These are phyloP conservation scores for Albugo candida DNA, from an alignment of 352 stramenopile species.

Conservation along the genomic window DNA sequence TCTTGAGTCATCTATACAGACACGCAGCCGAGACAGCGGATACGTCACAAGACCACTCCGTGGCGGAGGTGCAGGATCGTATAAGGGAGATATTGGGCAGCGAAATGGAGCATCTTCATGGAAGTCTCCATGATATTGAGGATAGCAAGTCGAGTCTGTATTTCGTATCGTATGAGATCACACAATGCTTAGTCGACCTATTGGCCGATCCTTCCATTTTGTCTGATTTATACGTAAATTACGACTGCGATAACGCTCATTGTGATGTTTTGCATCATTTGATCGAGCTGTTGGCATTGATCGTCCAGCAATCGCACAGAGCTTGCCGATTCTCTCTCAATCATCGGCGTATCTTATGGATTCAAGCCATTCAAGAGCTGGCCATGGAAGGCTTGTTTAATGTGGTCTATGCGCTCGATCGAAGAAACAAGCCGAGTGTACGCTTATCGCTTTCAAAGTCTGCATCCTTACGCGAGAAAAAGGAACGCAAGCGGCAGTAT, in stretches of 20 bases:
- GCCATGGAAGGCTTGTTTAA: slow-evolving; percentile 55
- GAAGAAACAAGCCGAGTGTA: slow-evolving; percentile 6
- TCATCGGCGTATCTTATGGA: slow-evolving; percentile 48
- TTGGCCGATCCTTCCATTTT: slow-evolving; percentile 88
- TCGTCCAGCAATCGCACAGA: slow-evolving; percentile 32
- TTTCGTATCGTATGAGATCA: slow-evolving; percentile 46
- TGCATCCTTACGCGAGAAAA: slow-evolving; percentile 22
- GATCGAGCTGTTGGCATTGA: slow-evolving; percentile 86
- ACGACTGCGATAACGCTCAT: slow-evolving; percentile 96
- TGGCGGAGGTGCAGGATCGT: too few relatives aligned
- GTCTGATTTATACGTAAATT: slow-evolving; percentile 96
- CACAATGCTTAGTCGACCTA: slow-evolving; percentile 91
- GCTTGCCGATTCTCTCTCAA: slow-evolving; percentile 52
- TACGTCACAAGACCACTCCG: not conserved
- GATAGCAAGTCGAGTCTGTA: slow-evolving; percentile 17
- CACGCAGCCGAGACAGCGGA: not conserved
- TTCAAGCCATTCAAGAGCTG: slow-evolving; percentile 39
- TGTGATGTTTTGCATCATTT: slow-evolving; percentile 82
- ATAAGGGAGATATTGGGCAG: not conserved
- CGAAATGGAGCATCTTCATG: slow-evolving; percentile 13
- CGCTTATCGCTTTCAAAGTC: not conserved
- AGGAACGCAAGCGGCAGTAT: slow-evolving; percentile 65
- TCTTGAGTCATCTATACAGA: slow-evolving; percentile 35
- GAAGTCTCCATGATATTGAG: slow-evolving; percentile 22
- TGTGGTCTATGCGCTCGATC: slow-evolving; percentile 49